phyloP scores from a whole-genome alignment of 306 rosid species.

The Oxytropis ochrocephala region DNA sequence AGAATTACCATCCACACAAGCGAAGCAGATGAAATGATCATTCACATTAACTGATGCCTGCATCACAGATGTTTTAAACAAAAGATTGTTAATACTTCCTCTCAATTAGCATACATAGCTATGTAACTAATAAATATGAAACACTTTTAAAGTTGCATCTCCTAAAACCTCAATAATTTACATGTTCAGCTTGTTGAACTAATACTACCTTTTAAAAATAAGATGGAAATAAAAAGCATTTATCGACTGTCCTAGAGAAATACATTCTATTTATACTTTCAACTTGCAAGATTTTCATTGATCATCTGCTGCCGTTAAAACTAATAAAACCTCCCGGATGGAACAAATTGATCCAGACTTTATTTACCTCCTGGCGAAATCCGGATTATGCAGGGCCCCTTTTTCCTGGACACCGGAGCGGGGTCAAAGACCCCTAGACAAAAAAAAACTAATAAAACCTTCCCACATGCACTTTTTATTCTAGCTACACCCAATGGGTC shows the following conservation, averaged over 20 bases:
- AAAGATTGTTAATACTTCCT: background rate
- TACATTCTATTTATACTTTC: background rate
- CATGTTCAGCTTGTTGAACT: background rate
- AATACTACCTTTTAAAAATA: background rate
- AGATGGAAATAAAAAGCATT: background rate
- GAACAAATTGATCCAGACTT: no score
- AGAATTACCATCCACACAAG: constrained; percentile 64
- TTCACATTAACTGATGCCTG: constrained; percentile 68
- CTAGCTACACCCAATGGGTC: no score
- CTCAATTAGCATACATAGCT: no score
- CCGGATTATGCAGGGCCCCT: no score
- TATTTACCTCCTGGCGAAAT: no score
- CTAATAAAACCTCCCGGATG: background rate
- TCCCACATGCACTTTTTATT: no score
- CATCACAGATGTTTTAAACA: background rate
- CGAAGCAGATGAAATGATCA: constrained; percentile 82
- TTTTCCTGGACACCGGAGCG: no score
- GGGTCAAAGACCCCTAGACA: no score
- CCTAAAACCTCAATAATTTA: background rate
- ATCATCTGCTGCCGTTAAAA: background rate
- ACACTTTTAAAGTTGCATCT: background rate
- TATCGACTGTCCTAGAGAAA: background rate
- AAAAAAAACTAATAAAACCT: no score
- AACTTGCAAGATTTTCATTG: background rate
- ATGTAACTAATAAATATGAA: background rate